These are phyloP conservation scores for Paraconiothyrium brasiliense DNA, from an alignment of 2,329 filamentous ascomycete species.

Conservation along the genomic window DNA sequence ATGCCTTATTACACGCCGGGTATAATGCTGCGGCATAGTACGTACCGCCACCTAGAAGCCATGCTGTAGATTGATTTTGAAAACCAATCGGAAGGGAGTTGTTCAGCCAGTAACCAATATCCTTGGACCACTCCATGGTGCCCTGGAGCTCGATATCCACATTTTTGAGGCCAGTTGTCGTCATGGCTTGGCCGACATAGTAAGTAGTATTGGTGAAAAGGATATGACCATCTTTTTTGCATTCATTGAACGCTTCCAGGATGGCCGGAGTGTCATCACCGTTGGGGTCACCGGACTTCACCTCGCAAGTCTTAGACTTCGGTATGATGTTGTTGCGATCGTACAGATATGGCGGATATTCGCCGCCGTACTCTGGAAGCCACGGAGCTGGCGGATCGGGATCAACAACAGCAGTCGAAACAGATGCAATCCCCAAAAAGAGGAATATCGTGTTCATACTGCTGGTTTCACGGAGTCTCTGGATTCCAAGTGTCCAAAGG, in stretches of 20 bases:
- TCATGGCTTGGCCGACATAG: conserved; percentile 22
- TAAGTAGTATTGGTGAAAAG: conserved; percentile 25
- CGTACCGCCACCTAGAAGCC: conserved; percentile 53
- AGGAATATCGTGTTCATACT: conserved; percentile 2
- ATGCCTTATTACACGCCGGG: too few relatives aligned
- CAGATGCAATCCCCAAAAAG: not conserved
- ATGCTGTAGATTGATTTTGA: conserved; percentile 32
- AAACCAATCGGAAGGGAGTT: conserved; percentile 27
- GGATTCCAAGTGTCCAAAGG: not conserved
- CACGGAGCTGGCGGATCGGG: conserved; percentile 7
- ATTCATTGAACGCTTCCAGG: conserved; percentile 19
- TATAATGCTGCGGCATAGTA: not conserved
- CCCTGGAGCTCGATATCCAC: conserved; percentile 26
- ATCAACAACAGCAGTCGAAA: conserved; percentile 11
- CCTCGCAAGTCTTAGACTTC: conserved; percentile 14
- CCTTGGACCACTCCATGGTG: conserved; percentile 23
- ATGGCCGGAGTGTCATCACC: conserved; percentile 22
- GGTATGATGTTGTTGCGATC: not conserved
- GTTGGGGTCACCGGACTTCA: conserved; percentile 15
- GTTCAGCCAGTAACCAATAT: conserved; percentile 30
- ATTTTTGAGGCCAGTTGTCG: conserved; percentile 23
- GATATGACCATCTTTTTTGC: conserved; percentile 21
- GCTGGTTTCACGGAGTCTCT: not conserved
- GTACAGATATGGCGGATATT: conserved; percentile 14
- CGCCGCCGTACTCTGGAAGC: conserved; percentile 5